phyloP scores from a whole-genome alignment of 495 filamentous ascomycete species.

The Aspergillus homomorphus region DNA sequence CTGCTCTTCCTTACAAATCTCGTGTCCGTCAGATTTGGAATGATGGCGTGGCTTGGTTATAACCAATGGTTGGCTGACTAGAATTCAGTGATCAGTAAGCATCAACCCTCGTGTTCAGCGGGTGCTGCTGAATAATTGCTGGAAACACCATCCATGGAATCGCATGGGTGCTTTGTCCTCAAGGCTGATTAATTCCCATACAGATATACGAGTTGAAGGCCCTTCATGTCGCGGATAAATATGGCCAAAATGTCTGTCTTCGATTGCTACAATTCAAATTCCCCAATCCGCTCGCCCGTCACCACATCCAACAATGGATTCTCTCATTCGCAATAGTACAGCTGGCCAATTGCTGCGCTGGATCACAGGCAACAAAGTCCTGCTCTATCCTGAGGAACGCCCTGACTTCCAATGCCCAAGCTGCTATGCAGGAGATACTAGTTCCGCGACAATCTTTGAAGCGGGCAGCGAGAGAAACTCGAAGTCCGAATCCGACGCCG shows the following conservation, averaged over 20 bases:
- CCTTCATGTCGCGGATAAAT: not conserved
- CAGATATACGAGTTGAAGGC: too few relatives aligned
- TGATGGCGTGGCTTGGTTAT: not conserved
- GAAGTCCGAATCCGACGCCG: not conserved
- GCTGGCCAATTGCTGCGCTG: slow-evolving; percentile 2
- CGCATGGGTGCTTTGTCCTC: not conserved
- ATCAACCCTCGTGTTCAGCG: not conserved
- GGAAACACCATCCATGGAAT: not conserved
- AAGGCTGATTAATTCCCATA: not conserved
- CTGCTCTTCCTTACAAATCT: not conserved
- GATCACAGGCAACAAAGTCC: not conserved
- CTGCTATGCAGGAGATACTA: not conserved
- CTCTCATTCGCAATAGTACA: not conserved
- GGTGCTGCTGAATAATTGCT: not conserved
- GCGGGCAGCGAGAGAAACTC: not conserved
- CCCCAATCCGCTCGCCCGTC: not conserved
- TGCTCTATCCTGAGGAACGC: not conserved
- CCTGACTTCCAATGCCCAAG: slow-evolving; percentile 2
- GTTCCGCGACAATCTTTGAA: not conserved
- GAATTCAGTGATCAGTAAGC: not conserved
- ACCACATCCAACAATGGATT: not conserved
- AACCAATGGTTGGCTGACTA: not conserved
- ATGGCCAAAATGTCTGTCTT: not conserved
- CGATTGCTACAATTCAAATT: not conserved
- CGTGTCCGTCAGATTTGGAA: not conserved